phyloP scores from a whole-genome alignment of 2,329 filamentous ascomycete genomes.

The Xylariaceae sp. region DNA sequence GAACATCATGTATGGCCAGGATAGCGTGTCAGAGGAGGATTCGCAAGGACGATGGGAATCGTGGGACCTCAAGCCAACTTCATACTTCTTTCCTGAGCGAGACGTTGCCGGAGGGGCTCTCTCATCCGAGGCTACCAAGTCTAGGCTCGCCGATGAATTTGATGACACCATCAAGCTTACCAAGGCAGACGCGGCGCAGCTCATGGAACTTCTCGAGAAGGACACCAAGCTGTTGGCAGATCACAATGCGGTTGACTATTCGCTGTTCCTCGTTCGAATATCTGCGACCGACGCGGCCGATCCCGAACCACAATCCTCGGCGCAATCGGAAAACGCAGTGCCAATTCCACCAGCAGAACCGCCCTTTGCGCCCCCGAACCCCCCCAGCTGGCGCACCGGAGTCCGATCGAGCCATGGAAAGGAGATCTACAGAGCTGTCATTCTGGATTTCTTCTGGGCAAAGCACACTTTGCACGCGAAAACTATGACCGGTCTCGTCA shows the following conservation, averaged over 20 bases:
- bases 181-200: constrained; percentile 49
- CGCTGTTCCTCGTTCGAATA: constrained; percentile 63
- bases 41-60: constrained; percentile 55
- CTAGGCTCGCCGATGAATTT: constrained; percentile 64
- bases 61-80: constrained; percentile 70
- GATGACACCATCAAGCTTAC: constrained; percentile 60
- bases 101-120: constrained; percentile 64
- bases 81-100: constrained; percentile 73
- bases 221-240: constrained; percentile 62
- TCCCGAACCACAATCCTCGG: constrained; percentile 45
- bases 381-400: constrained; percentile 58
- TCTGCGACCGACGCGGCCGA: constrained; percentile 20
- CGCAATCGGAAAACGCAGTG: constrained; percentile 10
- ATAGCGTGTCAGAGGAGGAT: constrained; percentile 35
- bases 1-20: constrained; percentile 63
- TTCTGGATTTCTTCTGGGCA: constrained; percentile 77
- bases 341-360: constrained; percentile 27
- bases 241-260: constrained; percentile 70
- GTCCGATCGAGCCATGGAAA: constrained; percentile 58
- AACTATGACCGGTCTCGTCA: constrained; percentile 62
- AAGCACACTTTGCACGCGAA: constrained; percentile 66
- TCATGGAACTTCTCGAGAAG: constrained; percentile 51
- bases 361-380: constrained; percentile 31
- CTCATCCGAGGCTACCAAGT: constrained; percentile 61
- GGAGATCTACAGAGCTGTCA: constrained; percentile 62